A percentile compares a stretch with the other conserved stretches of the same genome.
Conservation (phyloP, 2,329 filamentous ascomycete genomes). For the Stylonectria norvegica region DNA sequence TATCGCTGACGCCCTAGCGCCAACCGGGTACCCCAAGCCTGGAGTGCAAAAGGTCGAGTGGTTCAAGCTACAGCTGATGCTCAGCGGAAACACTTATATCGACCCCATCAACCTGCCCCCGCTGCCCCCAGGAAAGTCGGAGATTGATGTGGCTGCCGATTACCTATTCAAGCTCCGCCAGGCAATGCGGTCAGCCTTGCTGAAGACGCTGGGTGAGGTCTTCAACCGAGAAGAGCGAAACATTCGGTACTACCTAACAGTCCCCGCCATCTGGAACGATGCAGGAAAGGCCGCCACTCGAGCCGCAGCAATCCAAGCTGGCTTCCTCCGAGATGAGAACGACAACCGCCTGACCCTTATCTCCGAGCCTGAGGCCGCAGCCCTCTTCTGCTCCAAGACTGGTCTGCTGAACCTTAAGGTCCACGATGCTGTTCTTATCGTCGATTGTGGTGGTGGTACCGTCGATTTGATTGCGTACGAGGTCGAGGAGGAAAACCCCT, state of each 20-base stretch:
- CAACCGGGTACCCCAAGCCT: constrained; percentile 94
- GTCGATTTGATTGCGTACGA: constrained; percentile 99
- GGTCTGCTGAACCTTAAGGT: constrained; percentile 94
- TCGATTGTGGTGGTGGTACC: constrained; percentile 96
- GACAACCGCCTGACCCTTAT: constrained; percentile 94
- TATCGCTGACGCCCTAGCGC: constrained; percentile 93
- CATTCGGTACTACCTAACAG: constrained; percentile 95
- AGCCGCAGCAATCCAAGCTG: constrained; percentile 93
- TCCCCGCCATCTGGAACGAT: constrained; percentile 99
- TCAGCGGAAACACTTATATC: constrained; percentile 98
- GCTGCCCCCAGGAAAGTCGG: constrained; percentile 94
- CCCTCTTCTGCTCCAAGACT: constrained; percentile 96
- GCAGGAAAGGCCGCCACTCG: constrained; percentile 95
- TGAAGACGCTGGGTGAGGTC: constrained; percentile 95
- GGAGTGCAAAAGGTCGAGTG: constrained; percentile 99
- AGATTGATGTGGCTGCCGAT: constrained; percentile 98
- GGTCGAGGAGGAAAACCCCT: constrained; percentile 95
- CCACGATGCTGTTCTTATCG: constrained; percentile 97
- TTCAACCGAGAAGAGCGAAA: constrained; percentile 98
- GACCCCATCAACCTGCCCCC: constrained; percentile 98
- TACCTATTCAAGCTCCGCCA: constrained; percentile 98
- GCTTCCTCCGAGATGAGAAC: constrained; percentile 94
- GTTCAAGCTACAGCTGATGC: constrained; percentile 99
- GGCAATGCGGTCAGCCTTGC: constrained; percentile 91
- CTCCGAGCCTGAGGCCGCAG: constrained; percentile 93